Percentiles rank a stretch among this genome's conserved stretches.
Evolutionary conservation across 331 rosid species (phyloP).

Genomic region (Malus hybrid): DNA sequence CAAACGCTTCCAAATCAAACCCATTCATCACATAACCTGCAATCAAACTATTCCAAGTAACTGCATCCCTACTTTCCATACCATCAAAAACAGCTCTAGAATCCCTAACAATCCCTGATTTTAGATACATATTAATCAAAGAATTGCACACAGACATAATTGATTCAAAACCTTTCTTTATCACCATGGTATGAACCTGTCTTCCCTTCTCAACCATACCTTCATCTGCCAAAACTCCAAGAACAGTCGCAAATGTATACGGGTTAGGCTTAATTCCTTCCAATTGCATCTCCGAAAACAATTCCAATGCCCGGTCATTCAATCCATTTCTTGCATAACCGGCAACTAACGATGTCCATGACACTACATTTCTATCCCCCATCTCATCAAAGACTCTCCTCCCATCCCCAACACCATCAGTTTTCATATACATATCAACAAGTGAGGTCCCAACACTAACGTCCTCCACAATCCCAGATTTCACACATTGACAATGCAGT

Average conservation of each 20-base stretch:
- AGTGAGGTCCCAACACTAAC: conserved; percentile 59
- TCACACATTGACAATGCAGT: conserved; percentile 54
- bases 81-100: conserved; percentile 47
- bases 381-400: conserved; percentile 62
- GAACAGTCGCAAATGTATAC: conserved; percentile 32
- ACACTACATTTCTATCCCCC: conserved; percentile 49
- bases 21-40: conserved; percentile 50
- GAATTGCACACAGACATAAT: conserved; percentile 43
- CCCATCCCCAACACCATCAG: conserved; percentile 36
- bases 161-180: conserved; percentile 51
- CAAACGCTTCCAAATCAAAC: conserved; percentile 44
- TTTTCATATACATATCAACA: conserved; percentile 73
- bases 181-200: conserved; percentile 46
- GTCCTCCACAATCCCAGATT: conserved; percentile 37
- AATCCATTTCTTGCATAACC: conserved; percentile 46
- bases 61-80: conserved; percentile 39
- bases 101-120: conserved; percentile 39
- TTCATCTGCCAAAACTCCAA: conserved; percentile 43
- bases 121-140: conserved; percentile 51
- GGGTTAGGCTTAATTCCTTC: conserved; percentile 47
- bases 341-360: conserved; percentile 61
- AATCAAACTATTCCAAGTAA: conserved; percentile 67
- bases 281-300: conserved; percentile 39
- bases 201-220: conserved; percentile 33
- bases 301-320: conserved; percentile 23